phyloP scores from a whole-genome alignment of 768 basidiomycete genomes.

The Tubosaeta sp. region DNA sequence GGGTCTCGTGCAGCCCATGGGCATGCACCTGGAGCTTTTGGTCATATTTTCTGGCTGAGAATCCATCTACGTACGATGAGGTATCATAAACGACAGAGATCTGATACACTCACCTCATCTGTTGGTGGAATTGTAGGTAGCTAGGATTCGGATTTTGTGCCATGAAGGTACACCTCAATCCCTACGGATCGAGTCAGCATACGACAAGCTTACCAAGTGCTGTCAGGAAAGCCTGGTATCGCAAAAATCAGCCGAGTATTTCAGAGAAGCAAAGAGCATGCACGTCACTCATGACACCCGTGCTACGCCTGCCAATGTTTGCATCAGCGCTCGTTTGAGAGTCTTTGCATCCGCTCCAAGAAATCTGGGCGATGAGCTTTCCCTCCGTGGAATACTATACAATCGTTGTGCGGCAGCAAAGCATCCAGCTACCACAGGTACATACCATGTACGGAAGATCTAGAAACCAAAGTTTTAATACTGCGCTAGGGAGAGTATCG shows the following conservation, averaged over 20 bases:
- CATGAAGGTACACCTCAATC: slow-evolving; percentile 15
- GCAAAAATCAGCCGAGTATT: neutral
- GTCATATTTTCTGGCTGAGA: slow-evolving; percentile 43
- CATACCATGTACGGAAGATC: slow-evolving; percentile 68
- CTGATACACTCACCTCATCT: slow-evolving; percentile 36
- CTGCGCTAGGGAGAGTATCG: neutral
- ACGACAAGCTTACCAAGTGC: slow-evolving; percentile 41
- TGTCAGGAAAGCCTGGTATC: slow-evolving; percentile 50
- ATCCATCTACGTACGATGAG: slow-evolving; percentile 29
- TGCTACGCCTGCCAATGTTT: slow-evolving; percentile 57
- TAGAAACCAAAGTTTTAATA: slow-evolving; percentile 21
- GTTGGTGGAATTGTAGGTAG: slow-evolving; percentile 46
- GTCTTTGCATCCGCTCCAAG: slow-evolving; percentile 82
- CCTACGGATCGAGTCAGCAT: neutral
- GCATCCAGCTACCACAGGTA: neutral
- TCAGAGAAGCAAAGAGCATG: slow-evolving; percentile 19
- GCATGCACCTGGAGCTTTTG: slow-evolving; percentile 51
- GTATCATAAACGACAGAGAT: neutral
- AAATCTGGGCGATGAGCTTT: slow-evolving; percentile 73
- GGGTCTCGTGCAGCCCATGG: neutral
- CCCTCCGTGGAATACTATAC: slow-evolving; percentile 89
- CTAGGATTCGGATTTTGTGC: slow-evolving; percentile 46
- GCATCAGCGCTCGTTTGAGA: slow-evolving; percentile 81
- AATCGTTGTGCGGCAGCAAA: slow-evolving; percentile 1
- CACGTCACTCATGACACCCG: slow-evolving; percentile 80